Conservation (phyloP, 495 filamentous ascomycete genomes). For the Pseudoneurospora amorphoporcata region DNA sequence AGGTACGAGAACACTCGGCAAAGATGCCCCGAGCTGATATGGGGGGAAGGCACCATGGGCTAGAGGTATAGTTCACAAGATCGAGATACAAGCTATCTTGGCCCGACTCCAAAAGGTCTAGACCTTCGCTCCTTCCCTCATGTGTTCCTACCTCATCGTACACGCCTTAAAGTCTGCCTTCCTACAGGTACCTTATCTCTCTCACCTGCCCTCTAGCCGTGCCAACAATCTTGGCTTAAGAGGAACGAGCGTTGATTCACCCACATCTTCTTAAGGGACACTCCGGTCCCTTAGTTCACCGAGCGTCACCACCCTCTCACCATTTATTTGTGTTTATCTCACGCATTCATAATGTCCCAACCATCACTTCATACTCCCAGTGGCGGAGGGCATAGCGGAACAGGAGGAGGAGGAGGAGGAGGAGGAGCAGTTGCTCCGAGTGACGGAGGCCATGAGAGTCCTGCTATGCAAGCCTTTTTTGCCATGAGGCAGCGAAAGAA, state of each 20-base stretch:
- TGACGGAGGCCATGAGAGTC: slow-evolving; percentile 4
- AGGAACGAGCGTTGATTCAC: not conserved
- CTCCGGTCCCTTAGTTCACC: not conserved
- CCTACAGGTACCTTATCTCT: not conserved
- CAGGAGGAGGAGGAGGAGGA: not conserved
- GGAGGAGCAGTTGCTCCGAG: slow-evolving; percentile 2
- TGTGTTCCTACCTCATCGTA: not conserved
- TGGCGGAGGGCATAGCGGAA: not conserved
- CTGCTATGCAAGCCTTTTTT: slow-evolving; percentile 16
- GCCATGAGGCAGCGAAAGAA: slow-evolving; percentile 22
- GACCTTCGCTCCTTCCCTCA: slow-evolving; percentile 5
- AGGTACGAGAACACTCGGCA: not conserved
- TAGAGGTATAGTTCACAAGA: not conserved
- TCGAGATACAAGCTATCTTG: not conserved
- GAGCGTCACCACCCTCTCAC: not conserved
- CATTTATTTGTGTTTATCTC: not conserved
- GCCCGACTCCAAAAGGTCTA: slow-evolving; percentile 13
- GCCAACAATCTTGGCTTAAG: not conserved
- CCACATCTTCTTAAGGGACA: not conserved
- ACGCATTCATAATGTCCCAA: slow-evolving; percentile 5
- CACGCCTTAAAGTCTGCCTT: not conserved
- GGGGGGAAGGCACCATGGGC: not conserved
- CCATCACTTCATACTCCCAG: not conserved
- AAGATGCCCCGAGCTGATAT: not conserved
- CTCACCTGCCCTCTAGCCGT: not conserved